Evolutionary conservation across 495 filamentous ascomycete genomes (phyloP), one percentile per base, ranked within the genome.

Genomic region (Penicillium odoratum): DNA sequence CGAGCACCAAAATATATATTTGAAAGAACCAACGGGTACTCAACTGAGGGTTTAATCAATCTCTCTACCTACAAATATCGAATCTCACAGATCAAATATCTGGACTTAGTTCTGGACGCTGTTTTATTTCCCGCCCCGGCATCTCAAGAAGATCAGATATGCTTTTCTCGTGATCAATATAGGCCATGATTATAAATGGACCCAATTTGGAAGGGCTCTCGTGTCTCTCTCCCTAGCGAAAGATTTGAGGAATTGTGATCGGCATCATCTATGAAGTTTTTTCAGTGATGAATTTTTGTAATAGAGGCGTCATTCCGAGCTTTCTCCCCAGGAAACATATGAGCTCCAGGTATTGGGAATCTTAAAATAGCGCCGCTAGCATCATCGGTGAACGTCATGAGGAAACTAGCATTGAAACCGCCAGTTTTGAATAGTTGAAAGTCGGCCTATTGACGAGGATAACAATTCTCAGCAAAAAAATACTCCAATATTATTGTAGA

Each of bases 111-210:
- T 48, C 31, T 43, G n/a, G 34, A 44, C 53, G 46, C n/a, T 51
- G 44, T 30, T 50, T 15, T 51, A 18, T 4, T 36, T 45, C 21
- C 8, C 43, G 31, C 7, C 25, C 57, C 13, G 57, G 57, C 50
- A 44, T 50, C 4, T 60, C 40, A 7, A 60, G 48, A 34, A 29
- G 13, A 45, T 55, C 53, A 25, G 36, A 56, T 46, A 60, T 51
- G 26, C 34, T 51, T n/a, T 25, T 55, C 18, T 60, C 47, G 28
- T 79, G 68, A 5, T 74, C 60, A 45, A 80, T 65, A 57, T 77
- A 78, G 7, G 75, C 74, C 70, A 80, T 77, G 46, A 81, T 75
- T 40, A 81, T 75, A 60, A 78, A 82, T 2, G 78, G 76, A 7
- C 75, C 69, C 43, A 80, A 34, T 1, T 73, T 59, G 16, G 61